Base-by-base conservation (phyloP, 257 asterid genomes). In the Fraxinus anomala region DNA sequence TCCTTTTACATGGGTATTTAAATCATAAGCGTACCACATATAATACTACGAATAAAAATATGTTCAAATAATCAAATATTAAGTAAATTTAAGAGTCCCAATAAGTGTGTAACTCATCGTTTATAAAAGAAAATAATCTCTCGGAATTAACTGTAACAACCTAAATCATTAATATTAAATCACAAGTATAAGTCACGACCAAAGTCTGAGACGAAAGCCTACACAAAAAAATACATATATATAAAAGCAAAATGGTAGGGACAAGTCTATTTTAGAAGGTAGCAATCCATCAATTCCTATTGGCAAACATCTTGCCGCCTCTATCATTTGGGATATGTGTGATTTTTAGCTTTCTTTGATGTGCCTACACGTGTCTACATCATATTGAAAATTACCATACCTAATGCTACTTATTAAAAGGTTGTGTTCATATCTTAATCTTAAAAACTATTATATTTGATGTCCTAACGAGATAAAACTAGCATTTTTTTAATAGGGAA, bases 361-460 rank as follows among this genome's bases (percentile, higher is more conserved):
- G 61, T 69, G 75, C 76, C 34, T 26, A 77, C 82, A 77, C 81
- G 86, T 82, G 83, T 71, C n/a, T 33, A 23, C 14, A 36, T 39
- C 69, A 59, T 74, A 63, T 72, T 71, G 70, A 66, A 23, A 33
- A 19, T 14, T 33, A 70, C 76, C n/a, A 5, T 7, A 63, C 81
- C 86, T 70, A 72, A 79, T 71, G 65, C 37, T 23, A 78, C 28
- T 78, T 42, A 54, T 68, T 68, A 34, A 77, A 51, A n/a, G 0
- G 11, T 79, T 8, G 0, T 8, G 30, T 30, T 65, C 28, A 19
- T 59, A 59, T 59, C 67, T n/a, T 56, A 77, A 81, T 61, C 67
- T 49, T 76, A 51, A 59, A 37, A 49, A n/a, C 54, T 72, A 30
- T 63, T 30, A 39, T 68, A 66, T 30, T 31, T 36, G 77, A 30